Conservation (phyloP, 2,329 filamentous ascomycete species). For the Blastomyces parvus region DNA sequence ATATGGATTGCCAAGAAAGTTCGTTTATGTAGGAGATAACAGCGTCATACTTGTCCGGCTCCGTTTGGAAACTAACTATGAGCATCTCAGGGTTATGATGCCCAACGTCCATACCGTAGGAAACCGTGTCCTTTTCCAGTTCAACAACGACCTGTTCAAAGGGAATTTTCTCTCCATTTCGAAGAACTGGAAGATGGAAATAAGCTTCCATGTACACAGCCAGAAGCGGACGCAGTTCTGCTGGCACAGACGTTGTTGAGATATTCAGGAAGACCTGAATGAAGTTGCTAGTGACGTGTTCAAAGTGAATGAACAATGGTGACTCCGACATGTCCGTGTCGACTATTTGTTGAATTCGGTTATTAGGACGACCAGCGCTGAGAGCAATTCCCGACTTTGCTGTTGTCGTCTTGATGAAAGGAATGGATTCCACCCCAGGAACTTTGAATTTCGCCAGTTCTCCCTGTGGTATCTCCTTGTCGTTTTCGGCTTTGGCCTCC, state of each 20-base stretch:
- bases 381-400: constrained; percentile 72
- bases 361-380: constrained; percentile 56
- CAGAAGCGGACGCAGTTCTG: constrained; percentile 75
- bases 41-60: constrained; percentile 74
- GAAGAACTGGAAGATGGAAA: constrained; percentile 80
- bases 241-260: constrained; percentile 65
- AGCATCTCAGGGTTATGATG: constrained; percentile 65
- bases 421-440: constrained; percentile 79
- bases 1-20: constrained; percentile 79
- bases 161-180: constrained; percentile 63
- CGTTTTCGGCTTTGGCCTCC: constrained; percentile 77
- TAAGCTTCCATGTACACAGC: constrained; percentile 83
- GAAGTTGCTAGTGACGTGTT: constrained; percentile 88
- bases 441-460: constrained; percentile 75
- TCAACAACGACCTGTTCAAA: constrained; percentile 91
- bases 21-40: constrained; percentile 76
- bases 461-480: constrained; percentile 70
- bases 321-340: constrained; percentile 55
- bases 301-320: constrained; percentile 93
- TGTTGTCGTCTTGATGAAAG: constrained; percentile 82
- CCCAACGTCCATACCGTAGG: constrained; percentile 64
- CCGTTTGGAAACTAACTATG: constrained; percentile 71
- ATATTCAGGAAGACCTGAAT: constrained; percentile 75
- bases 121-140: constrained; percentile 82
- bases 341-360: constrained; percentile 63